These are phyloP conservation scores for Thelonectria olida DNA, from an alignment of 2,329 filamentous ascomycete species.

Conservation along the genomic window DNA sequence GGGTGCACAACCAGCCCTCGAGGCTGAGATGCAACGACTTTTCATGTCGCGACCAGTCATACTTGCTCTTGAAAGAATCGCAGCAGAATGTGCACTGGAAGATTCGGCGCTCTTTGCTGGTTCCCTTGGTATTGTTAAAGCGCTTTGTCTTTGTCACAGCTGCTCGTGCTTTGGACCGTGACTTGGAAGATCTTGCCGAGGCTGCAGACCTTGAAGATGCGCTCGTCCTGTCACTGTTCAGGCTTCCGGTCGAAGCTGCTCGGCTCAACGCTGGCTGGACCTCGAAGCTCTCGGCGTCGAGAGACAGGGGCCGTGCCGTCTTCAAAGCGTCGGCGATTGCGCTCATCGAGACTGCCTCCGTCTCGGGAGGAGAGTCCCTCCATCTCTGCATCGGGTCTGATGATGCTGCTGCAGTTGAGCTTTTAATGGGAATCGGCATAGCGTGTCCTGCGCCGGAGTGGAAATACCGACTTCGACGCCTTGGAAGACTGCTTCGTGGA, in stretches of 20 bases:
- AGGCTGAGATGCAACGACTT: slow-evolving; percentile 34
- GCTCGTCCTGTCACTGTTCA: background rate
- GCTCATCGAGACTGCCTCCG: background rate
- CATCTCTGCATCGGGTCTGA: background rate
- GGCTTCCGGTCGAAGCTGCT: background rate
- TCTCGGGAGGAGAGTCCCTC: background rate
- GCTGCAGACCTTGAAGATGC: background rate
- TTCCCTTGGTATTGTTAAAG: background rate
- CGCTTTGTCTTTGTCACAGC: background rate
- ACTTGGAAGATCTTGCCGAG: background rate
- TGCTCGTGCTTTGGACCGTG: background rate
- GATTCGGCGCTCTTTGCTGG: background rate
- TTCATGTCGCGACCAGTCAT: slow-evolving; percentile 36
- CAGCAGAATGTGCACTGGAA: slow-evolving; percentile 38
- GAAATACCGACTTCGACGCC: background rate
- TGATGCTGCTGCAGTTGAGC: background rate
- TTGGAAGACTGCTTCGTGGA: background rate
- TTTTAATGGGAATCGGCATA: background rate
- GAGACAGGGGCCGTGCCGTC: background rate
- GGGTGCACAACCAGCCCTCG: slow-evolving; percentile 34
- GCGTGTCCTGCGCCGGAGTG: background rate
- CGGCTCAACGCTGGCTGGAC: background rate
- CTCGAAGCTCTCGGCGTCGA: background rate
- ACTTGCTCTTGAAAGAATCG: slow-evolving; percentile 38
- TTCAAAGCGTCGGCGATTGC: background rate